These are phyloP conservation scores for Solanum lignicaule DNA, from an alignment of 257 asterid species.

Conservation along the genomic window DNA sequence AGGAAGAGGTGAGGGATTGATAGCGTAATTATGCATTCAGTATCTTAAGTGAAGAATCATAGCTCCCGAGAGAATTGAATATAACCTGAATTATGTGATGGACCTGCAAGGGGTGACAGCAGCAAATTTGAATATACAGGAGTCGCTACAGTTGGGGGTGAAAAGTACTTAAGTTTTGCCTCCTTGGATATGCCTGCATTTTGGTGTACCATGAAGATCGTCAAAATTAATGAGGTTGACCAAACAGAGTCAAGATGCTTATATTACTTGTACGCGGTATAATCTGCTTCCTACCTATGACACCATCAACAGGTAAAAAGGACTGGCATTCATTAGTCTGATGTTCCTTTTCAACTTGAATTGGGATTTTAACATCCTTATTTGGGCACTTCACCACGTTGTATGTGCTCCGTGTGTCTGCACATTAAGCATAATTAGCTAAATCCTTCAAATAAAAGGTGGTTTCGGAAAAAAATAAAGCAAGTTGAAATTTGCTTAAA, in stretches of 20 bases:
- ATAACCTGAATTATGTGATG: conserved; percentile 31
- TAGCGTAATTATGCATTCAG: background rate
- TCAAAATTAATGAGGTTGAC: background rate
- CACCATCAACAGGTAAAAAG: conserved; percentile 23
- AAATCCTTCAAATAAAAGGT: background rate
- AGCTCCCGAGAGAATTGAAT: background rate
- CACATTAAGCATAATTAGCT: background rate
- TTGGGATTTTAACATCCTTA: conserved; percentile 14
- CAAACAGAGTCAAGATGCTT: background rate
- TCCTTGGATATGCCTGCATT: conserved; percentile 35
- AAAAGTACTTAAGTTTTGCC: conserved; percentile 11
- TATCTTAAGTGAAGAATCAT: background rate
- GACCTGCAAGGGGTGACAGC: conserved; percentile 17
- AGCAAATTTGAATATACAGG: conserved; percentile 23
- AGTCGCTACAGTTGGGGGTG: conserved; percentile 21
- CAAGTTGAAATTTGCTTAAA: background rate
- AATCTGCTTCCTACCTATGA: background rate
- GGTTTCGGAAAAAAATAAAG: background rate
- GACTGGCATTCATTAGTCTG: conserved; percentile 16
- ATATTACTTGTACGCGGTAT: background rate
- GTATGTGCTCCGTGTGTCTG: conserved; percentile 23
- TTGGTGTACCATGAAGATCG: background rate
- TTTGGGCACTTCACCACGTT: conserved; percentile 12
- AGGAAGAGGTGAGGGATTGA: background rate
- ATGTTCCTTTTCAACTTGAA: conserved; percentile 24